Conservation (phyloP, 2,329 filamentous ascomycete species). For the Gaeumannomyces tritici region DNA sequence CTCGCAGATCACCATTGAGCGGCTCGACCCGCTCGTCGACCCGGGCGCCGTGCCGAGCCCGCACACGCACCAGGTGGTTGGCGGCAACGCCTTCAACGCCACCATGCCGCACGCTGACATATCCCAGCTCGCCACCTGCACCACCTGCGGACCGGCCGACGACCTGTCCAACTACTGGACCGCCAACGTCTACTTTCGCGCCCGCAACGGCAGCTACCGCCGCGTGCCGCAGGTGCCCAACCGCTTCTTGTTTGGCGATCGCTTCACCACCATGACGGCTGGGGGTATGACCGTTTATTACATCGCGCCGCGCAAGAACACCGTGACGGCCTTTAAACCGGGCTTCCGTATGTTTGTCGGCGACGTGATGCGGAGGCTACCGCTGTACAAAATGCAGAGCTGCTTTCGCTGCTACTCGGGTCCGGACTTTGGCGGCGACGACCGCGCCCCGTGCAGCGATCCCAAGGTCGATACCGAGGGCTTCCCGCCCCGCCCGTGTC, state of each 20-base stretch:
- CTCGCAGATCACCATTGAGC: slow-evolving; percentile 11
- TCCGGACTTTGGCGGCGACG: slow-evolving; percentile 17
- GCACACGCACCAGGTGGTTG: slow-evolving; percentile 28
- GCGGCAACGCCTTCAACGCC: slow-evolving; percentile 28
- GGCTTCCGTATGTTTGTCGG: slow-evolving; percentile 33
- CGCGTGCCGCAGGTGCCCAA: slow-evolving; percentile 23
- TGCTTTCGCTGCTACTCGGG: slow-evolving; percentile 25
- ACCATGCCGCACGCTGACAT: slow-evolving; percentile 18
- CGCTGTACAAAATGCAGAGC: slow-evolving; percentile 13
- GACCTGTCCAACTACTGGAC: slow-evolving; percentile 23
- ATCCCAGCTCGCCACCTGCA: slow-evolving; percentile 7
- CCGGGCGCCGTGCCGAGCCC: slow-evolving; percentile 23
- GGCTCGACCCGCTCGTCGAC: slow-evolving; percentile 17
- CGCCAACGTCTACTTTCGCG: slow-evolving; percentile 13
- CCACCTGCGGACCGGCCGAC: slow-evolving; percentile 17
- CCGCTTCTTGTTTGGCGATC: not conserved
- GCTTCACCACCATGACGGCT: not conserved
- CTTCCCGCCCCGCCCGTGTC: slow-evolving; percentile 1
- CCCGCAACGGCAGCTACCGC: slow-evolving; percentile 18
- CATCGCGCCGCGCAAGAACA: slow-evolving; percentile 18
- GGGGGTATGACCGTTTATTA: slow-evolving; percentile 30
- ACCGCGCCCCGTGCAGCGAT: slow-evolving; percentile 7
- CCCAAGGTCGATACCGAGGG: not conserved
- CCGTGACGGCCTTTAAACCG: slow-evolving; percentile 25
- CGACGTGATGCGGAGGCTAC: slow-evolving; percentile 11